Evolutionary conservation across 2,329 filamentous ascomycete genomes (phyloP), one percentile per base, ranked within the genome.

Genomic region (Pleochaeta shiraiana): DNA sequence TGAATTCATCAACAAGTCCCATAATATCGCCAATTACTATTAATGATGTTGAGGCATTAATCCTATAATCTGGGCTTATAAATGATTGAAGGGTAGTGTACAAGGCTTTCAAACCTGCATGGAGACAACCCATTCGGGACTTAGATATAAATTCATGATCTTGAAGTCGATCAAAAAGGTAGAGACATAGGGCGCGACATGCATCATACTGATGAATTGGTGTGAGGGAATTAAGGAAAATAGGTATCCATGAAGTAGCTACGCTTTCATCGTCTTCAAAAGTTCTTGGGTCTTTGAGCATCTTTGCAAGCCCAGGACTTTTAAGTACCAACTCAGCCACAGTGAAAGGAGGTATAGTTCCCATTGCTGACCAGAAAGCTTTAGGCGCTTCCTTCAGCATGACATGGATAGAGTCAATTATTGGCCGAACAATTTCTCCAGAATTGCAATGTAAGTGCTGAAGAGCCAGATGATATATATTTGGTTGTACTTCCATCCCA

Each of bases 321-420:
- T 81, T 82, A 70, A 93, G 88, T 53, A 95, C 82, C 67, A 90
- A 82, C 72, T 96, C 90, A n/a, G 90, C 83, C 60, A 97, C 83
- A 37, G 86, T 83, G 50, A 85, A 84, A 2, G 90, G 86, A 0
- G 88, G 86, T 63, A 92, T 88, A 33, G 89, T 83, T 63, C 87
- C 85, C 75, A 95, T 86, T 1, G 90, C 86, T 70, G 90, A 86
- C 92, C 92, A 96, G 70, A 96, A 93, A 55, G 88, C 87, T 64
- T 81, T 81, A 0, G 90, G 81, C 0, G 88, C 86, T 69, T 88
- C 90, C 68, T 85, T 81, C 63, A 96, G 77, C 19, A 96, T 79
- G 14, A 78, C 78, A 55, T 82, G 83, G 66, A 95, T 81, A 0
- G 85, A 83, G 65, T 84, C 82, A 57, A 95, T 79, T 19, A 93